Evolutionary conservation across 139 green algal species (phyloP), one percentile per base, ranked within the genome.

Genomic region (Closterium sp.): DNA sequence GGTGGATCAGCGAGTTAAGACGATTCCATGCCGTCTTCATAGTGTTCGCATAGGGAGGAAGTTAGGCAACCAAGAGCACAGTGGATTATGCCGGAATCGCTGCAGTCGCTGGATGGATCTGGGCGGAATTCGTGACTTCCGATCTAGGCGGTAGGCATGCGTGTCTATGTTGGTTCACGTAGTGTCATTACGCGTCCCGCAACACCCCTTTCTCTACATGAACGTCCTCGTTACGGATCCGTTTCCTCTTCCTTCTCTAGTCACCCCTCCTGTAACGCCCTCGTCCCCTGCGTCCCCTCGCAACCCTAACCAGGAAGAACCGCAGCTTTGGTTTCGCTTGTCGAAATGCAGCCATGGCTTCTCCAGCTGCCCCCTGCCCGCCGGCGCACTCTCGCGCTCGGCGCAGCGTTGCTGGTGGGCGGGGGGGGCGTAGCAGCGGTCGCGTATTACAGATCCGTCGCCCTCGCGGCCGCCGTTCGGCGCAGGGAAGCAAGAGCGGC

Each of bases 331-430:
- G 13, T 24, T 79, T 2, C 62, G 17, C 19, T 79, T 24, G 2
- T 24, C 27, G 62, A 79, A 79, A 79, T 79, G 62, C 62, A 79
- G 62, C 62, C 62, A 79, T 79, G 62, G 62, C 62, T 79, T 79
- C 62, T 79, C 10, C 62, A 79, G 62, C 62, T 79, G 62, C 62
- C 62, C 62, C 9, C 62, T 27, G 62, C 62, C 62, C 62, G 85
- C 85, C n/a, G 85, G 85, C 85, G 85, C 10, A 31, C 22, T 22
- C 28, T 87, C 28, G 85, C 85, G 24, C 10, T 87, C 10, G 85
- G 85, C 85, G 85, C 85, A 87, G 85, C 85, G 85, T 31, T 87
- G 85, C 85, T 87, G 85, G 85, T 87, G 85, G 28, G 28, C n/a
- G 85, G 85, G n/a, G 85, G 85, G 21, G 85, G 85, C 85, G 85